Base-by-base conservation (phyloP, 305 asterid species). In the Rubia occidens region DNA sequence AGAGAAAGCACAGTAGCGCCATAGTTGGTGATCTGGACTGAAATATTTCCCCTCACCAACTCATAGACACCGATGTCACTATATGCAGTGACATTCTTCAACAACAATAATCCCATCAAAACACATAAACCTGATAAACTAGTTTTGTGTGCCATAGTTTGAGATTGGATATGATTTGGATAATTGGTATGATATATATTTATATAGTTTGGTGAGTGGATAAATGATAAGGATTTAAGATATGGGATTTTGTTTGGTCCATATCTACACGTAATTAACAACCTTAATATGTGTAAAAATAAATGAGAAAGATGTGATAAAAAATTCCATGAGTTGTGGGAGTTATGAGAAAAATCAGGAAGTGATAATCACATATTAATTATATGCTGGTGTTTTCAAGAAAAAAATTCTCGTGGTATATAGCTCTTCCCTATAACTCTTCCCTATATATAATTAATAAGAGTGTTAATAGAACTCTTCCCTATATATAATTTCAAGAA, bases 1-100 rank as follows among this genome's bases (percentile, higher is more conserved):
- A 89, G 75, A 24, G 90, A 83, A 56, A 92, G 82, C 43, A 92
- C 82, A 11, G 93, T 89, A 39, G 96, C 98, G 20, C 98, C 96
- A 62, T 82, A 89, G 66, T 89, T 92, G 15, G 95, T 86, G 74
- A 92, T 82, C 70, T 81, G 88, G 54, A 86, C 72, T 0, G 89
- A 73, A 17, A 88, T 66, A 35, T 83, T 69, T 0, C 91, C 93
- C 6, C 67, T 86, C 26, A 71, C 75, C 80, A 89, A 67, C 45
- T 89, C 84, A 70, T 82, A 91, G 0, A 86, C 45, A 47, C 81
- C 81, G 4, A 87, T 78, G 40, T 84, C 78, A 37, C 78, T 44
- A 17, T 70, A 51, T 18, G 78, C 83, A 71, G 81, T 63, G n/a
- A 66, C 65, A 44, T 51, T 68, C 7, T 66, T 64, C 43, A 73